phyloP scores from a whole-genome alignment of 768 basidiomycete species.

The Pisolithus tinctorius region DNA sequence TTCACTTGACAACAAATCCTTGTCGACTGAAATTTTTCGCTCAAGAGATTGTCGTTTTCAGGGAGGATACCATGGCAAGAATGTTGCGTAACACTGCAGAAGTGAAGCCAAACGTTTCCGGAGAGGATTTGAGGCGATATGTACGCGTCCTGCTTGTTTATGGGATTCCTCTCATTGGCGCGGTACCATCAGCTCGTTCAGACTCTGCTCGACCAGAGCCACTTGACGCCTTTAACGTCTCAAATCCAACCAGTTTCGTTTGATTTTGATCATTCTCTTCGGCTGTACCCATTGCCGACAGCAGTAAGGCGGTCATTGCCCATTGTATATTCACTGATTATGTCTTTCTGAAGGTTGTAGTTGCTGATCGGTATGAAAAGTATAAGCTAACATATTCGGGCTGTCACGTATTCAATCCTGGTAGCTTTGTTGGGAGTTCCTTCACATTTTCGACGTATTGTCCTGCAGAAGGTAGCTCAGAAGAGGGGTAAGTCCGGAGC shows the following conservation, averaged over 20 bases:
- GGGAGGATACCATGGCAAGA: constrained; percentile 89
- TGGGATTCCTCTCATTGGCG: not conserved
- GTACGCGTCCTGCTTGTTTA: constrained; percentile 40
- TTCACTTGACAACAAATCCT: constrained; percentile 83
- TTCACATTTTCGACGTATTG: constrained; percentile 89
- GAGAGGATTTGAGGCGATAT: constrained; percentile 82
- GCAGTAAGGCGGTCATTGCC: constrained; percentile 47
- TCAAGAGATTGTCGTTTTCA: constrained; percentile 90
- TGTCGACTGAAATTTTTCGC: constrained; percentile 93
- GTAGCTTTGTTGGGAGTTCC: constrained; percentile 77
- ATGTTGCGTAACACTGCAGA: constrained; percentile 91
- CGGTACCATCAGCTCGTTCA: constrained; percentile 73
- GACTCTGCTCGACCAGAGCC: constrained; percentile 90
- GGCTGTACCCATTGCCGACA: constrained; percentile 92
- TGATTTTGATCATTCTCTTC: constrained; percentile 87
- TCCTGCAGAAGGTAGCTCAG: constrained; percentile 77
- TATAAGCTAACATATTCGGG: constrained; percentile 97
- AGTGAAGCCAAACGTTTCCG: constrained; percentile 72
- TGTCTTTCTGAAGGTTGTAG: constrained; percentile 55
- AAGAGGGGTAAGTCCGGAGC: constrained; percentile 57
- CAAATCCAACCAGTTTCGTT: constrained; percentile 82
- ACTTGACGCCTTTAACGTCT: constrained; percentile 81
- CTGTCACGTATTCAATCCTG: constrained; percentile 98
- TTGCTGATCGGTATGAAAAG: constrained; percentile 94
- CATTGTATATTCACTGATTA: constrained; percentile 5